These are phyloP conservation scores for Lizonia empirigonia DNA, from an alignment of 2,329 filamentous ascomycete species.

Conservation along the genomic window DNA sequence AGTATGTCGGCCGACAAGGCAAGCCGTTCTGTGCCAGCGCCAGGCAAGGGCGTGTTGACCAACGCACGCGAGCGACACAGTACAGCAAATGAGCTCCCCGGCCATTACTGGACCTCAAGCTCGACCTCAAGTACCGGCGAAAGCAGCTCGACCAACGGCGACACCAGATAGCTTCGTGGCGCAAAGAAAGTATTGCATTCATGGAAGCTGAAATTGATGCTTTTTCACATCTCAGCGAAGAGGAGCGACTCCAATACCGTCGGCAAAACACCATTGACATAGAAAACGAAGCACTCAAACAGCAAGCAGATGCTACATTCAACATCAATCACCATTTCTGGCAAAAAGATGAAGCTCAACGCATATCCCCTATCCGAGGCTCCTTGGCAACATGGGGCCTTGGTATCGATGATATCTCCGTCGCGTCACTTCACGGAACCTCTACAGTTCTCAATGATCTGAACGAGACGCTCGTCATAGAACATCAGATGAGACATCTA, in stretches of 20 bases:
- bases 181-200: too few relatives aligned
- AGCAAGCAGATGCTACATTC: slow-evolving; percentile 31
- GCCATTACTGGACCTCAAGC: slow-evolving; percentile 27
- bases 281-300: neutral
- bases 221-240: too few relatives aligned
- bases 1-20: slow-evolving; percentile 44
- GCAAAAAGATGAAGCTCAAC: slow-evolving; percentile 14
- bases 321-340: slow-evolving; percentile 43
- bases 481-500: slow-evolving; percentile 46
- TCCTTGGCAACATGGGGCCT: slow-evolving; percentile 48
- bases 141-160: slow-evolving; percentile 26
- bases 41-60: slow-evolving; percentile 47
- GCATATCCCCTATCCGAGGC: slow-evolving; percentile 46
- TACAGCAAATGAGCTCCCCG: too few relatives aligned
- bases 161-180: slow-evolving; percentile 17
- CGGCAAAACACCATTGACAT: neutral
- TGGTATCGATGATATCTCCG: slow-evolving; percentile 47
- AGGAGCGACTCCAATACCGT: neutral
- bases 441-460: slow-evolving; percentile 49
- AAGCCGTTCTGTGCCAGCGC: slow-evolving; percentile 49
- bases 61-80: slow-evolving; percentile 30
- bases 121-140: slow-evolving; percentile 37
- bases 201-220: too few relatives aligned
- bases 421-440: slow-evolving; percentile 51
- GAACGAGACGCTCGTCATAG: slow-evolving; percentile 48